Base-by-base conservation (phyloP, 106 monocot species). In the Acanthochlamys bracteata region DNA sequence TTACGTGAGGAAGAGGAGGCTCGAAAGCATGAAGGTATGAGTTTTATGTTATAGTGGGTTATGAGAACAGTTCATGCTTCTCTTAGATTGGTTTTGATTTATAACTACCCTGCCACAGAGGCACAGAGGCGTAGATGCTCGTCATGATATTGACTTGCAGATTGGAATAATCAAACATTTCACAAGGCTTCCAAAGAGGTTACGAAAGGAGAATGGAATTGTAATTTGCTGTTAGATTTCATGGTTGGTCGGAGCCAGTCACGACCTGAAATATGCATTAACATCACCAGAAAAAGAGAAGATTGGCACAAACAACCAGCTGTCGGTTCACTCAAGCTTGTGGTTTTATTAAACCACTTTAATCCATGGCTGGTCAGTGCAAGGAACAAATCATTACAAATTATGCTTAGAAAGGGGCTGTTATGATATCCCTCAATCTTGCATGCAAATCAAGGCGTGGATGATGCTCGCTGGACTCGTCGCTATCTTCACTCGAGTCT, bases 1-100 rank as follows among this genome's bases (percentile, higher is more conserved):
- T 53, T 78, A 42, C 88, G 65, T 4, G 87, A 91, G 73, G 96
- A 98, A 68, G 96, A 98, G 68, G 90, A 91, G 76, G 76, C 83
- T 26, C 75, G 79, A 53, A 98, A 85, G 45, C 84, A 20, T 47
- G 91, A 88, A 88, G 96, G n/a, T n/a, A n/a, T n/a, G n/a, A n/a
- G n/a, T n/a, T n/a, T n/a, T n/a, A n/a, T n/a, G 96, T 33, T 33
- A 33, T 1, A 33, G 1, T 33, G 33, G 6, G 6, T 33, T 33
- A 33, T 33, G n/a, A n/a, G 33, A 33, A 33, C 33, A 33, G 33
- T 33, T 33, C 6, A 33, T 33, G 33, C 33, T 49, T 17, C 49
- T 17, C 1, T 49, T 17, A 49, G 2, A 14, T 17, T 49, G 49
- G 33, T 1, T 33, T 33, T 33, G 6, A 33, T 49, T 49, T 49